A percentile compares a stretch with the other conserved stretches of the same genome.
Conservation (phyloP, 371 early-diverging fungal genomes). For the Mortierella sp. region DNA sequence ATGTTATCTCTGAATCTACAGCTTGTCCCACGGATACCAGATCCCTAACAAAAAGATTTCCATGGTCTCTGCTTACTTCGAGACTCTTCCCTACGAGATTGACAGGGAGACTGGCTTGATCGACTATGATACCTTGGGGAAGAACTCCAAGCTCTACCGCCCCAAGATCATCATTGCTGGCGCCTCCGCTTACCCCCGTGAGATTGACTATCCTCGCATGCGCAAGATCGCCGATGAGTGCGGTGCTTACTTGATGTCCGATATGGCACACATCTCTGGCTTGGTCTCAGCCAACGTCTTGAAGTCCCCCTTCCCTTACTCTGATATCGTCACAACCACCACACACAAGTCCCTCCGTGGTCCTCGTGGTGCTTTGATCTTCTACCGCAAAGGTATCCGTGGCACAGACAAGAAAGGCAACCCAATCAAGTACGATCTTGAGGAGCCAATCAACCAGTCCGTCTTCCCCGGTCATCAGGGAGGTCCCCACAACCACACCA, state of each 20-base stretch:
- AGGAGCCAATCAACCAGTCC: constrained; percentile 94
- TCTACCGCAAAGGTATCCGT: constrained; percentile 94
- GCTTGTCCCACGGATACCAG: constrained; percentile 99
- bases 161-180: constrained; percentile 99
- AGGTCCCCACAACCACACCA: constrained; percentile 99
- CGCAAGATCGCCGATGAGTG: constrained; percentile 88
- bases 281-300: constrained; percentile 91
- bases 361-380: constrained; percentile 99
- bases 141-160: constrained; percentile 88
- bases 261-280: constrained; percentile 98
- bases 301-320: constrained; percentile 93
- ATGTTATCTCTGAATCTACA: constrained; percentile 28
- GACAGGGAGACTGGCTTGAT: constrained; percentile 93
- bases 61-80: constrained; percentile 96
- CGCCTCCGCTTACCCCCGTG: constrained; percentile 96
- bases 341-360: constrained; percentile 99
- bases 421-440: constrained; percentile 90
- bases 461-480: constrained; percentile 99
- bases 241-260: constrained; percentile 96
- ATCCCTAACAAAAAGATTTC: constrained; percentile 98
- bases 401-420: constrained; percentile 86
- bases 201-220: constrained; percentile 97
- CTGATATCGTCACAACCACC: constrained; percentile 99
- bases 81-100: constrained; percentile 97
- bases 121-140: constrained; percentile 94